Conservation (phyloP, 164 flowering plant species). For the Malania oleifera region DNA sequence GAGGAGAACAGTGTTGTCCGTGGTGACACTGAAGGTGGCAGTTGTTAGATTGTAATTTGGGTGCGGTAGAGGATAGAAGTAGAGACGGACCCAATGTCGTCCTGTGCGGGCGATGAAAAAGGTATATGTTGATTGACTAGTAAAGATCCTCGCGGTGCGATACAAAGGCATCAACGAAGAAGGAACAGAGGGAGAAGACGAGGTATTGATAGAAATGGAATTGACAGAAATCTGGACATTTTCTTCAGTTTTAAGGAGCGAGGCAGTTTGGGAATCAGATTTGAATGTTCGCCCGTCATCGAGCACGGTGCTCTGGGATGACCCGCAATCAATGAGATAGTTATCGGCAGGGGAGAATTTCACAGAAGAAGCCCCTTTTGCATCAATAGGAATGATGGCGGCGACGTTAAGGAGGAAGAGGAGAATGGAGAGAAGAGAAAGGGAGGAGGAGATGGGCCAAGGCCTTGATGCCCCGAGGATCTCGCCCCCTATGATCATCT, state of each 20-base stretch:
- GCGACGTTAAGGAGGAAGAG: slow-evolving; percentile 9
- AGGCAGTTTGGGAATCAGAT: slow-evolving; percentile 52
- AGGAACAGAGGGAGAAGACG: slow-evolving; percentile 12
- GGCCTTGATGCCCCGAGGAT: slow-evolving; percentile 15
- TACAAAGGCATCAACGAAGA: slow-evolving; percentile 32
- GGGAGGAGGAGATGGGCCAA: slow-evolving; percentile 19
- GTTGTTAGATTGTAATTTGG: slow-evolving; percentile 34
- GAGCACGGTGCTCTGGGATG: slow-evolving; percentile 33
- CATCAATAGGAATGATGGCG: no score
- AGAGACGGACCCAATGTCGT: slow-evolving; percentile 62
- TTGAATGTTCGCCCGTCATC: slow-evolving; percentile 65
- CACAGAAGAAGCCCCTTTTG: neutral
- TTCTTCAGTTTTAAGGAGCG: slow-evolving; percentile 46
- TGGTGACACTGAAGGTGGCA: slow-evolving; percentile 55
- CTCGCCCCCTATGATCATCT: slow-evolving; percentile 28
- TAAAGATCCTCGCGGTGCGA: slow-evolving; percentile 53
- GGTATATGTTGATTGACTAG: slow-evolving; percentile 38
- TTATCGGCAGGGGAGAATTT: slow-evolving; percentile 39
- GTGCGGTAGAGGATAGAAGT: slow-evolving; percentile 64
- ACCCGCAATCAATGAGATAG: slow-evolving; percentile 64
- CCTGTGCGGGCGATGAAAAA: slow-evolving; percentile 50
- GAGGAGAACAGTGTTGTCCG: slow-evolving; percentile 51
- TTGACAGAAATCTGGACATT: slow-evolving; percentile 34
- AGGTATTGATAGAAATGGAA: slow-evolving; percentile 17
- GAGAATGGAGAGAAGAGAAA: slow-evolving; percentile 11